Conservation (phyloP, 129 eudicot genomes). For the Tanacetum coccineum region DNA sequence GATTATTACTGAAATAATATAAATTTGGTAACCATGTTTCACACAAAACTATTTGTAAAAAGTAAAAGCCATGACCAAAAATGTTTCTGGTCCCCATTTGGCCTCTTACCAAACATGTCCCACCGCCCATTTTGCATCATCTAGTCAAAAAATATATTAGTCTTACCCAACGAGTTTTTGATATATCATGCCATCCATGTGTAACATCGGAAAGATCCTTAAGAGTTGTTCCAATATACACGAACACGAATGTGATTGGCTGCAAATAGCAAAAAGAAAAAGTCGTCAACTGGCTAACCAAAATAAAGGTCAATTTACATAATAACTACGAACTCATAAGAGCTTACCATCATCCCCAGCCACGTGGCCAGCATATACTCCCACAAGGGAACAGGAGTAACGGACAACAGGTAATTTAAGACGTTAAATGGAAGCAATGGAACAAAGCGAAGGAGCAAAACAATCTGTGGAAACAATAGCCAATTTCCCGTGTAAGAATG, state of each 20-base stretch:
- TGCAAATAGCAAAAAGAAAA: constrained; percentile 32
- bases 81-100: too few relatives aligned
- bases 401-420: constrained; percentile 90
- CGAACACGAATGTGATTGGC: constrained; percentile 87
- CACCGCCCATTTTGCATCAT: too few relatives aligned
- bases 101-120: too few relatives aligned
- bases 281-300: not conserved
- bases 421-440: constrained; percentile 94
- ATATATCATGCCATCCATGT: constrained; percentile 89
- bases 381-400: constrained; percentile 82
- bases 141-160: not conserved
- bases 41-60: not conserved
- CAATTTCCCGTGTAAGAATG: not conserved
- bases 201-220: constrained; percentile 94
- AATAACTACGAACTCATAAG: not conserved
- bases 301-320: not conserved
- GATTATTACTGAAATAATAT: too few relatives aligned
- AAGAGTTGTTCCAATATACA: constrained; percentile 87
- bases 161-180: constrained; percentile 87
- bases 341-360: constrained; percentile 95
- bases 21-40: not conserved
- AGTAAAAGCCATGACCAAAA: too few relatives aligned
- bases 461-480: constrained; percentile 52
- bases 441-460: constrained; percentile 85
- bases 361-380: constrained; percentile 94